Evolutionary conservation across 1,284 basidiomycete species (phyloP), one percentile per base, ranked within the genome.

Genomic region (Irpex sp.): DNA sequence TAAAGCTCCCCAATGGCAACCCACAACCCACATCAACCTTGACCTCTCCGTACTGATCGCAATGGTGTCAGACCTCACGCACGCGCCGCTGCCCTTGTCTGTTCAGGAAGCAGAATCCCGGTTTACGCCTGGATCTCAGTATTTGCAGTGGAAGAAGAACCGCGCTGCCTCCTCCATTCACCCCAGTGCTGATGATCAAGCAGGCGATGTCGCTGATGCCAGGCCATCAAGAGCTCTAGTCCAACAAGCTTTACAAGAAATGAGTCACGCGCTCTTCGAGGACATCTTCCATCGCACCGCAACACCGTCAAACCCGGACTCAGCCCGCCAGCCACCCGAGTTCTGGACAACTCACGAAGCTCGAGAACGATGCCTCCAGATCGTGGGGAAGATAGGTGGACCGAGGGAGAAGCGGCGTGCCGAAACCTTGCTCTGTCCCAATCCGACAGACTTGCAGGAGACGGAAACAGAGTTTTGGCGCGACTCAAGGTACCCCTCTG

Each of bases 301-400:
- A 26, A 26, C 52, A 49, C 26, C 40, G 40, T 44, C 40, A 44
- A 57, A 21, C 55, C 49, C 19, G 49, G n/a, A 51, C 15, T 17
- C 11, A 51, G 8, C 49, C 17, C 49, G 44, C 40, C 49, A n/a
- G 51, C 55, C 38, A 36, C 37, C 89, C 4, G 81, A 85, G 64
- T 93, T 94, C 65, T 95, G 91, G 90, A 88, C 91, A 1, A 94
- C 92, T 0, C 73, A 74, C 2, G 90, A 93, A 71, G 91, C 91
- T 1, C 82, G 86, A 44, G 82, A 84, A 60, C 83, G 91, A 4
- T 90, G 85, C 68, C 73, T 87, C 13, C 79, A 84, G 34, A 93
- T 93, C 60, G 85, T 92, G 4, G 78, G 79, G 11, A 92, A 88
- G 71, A 90, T 92, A 40, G 91, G 89, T 1, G 90, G 90, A 0